Percentiles rank a stretch among this genome's conserved stretches.
Evolutionary conservation across 1,139 yeast genomes (phyloP).

Genomic region (Pichia kudriavzevii): DNA sequence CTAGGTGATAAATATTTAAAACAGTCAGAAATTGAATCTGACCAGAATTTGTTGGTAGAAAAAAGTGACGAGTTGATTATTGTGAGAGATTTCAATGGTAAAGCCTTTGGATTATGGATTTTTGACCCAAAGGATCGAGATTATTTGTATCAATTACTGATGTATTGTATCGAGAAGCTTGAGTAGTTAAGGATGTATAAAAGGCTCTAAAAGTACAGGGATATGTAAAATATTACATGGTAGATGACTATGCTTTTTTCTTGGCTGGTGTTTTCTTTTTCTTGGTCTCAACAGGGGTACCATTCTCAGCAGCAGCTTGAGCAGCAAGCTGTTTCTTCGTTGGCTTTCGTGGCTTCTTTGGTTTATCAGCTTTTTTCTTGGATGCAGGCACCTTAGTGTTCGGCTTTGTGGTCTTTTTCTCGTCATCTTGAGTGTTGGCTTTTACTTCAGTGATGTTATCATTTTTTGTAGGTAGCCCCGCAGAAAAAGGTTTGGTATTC

Average conservation of each 20-base stretch:
- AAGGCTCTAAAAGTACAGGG: constrained; percentile 2
- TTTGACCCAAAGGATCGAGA: constrained; percentile 70
- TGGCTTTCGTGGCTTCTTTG: constrained; percentile 26
- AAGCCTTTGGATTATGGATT: constrained; percentile 85
- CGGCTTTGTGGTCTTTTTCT: constrained; percentile 9
- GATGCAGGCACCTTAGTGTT: constrained; percentile 12
- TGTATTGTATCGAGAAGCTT: constrained; percentile 41
- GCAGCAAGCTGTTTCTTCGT: constrained; percentile 29
- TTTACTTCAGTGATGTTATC: too few species aligned
- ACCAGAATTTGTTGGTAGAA: constrained; percentile 65
- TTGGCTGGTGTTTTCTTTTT: constrained; percentile 24
- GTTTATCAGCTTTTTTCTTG: constrained; percentile 21
- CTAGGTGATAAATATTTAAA: constrained; percentile 44
- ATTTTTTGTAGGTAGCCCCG: too few species aligned
- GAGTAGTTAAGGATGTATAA: constrained; percentile 5
- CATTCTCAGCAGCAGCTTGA: constrained; percentile 20
- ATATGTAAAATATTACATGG: neutral
- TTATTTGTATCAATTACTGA: constrained; percentile 47
- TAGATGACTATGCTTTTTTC: constrained; percentile 18
- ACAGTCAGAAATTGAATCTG: constrained; percentile 35
- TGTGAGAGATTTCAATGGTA: constrained; percentile 66
- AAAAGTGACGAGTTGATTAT: constrained; percentile 75
- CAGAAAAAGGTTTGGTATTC: neutral
- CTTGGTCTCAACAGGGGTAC: constrained; percentile 17
- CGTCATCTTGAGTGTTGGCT: constrained; percentile 8